Base-by-base conservation (phyloP, 2,329 filamentous ascomycete genomes). In the Phaeosphaeria sp. region DNA sequence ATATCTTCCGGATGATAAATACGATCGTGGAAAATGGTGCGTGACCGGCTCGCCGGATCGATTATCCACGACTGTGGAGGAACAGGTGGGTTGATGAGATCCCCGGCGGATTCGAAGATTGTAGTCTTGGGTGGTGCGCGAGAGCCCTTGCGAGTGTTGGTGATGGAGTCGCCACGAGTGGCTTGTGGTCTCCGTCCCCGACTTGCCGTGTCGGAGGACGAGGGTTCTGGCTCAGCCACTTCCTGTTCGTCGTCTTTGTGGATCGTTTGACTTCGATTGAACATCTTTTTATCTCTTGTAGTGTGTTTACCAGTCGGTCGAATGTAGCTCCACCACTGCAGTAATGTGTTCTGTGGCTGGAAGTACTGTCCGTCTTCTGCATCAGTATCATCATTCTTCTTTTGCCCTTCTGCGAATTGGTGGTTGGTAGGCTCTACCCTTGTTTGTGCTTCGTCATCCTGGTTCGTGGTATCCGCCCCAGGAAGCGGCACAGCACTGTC, bases 1-100 rank as follows among this genome's bases (percentile, higher is more conserved):
- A 99, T 97, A 71, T 99, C 95, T 44, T 90, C 86, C 0, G 95
- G 93, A 69, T 97, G 92, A 73, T 99, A 99, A 17, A 99, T 87
- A 11, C 95, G 89, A 75, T 99, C 95, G 76, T 99, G 95, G 77
- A 98, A 98, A 59, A 99, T 99, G 1, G 94, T 94, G 47, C 92
- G 87, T 0, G 92, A 88, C 17, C 95, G 89, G 50, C 87, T 89
- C 1, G 89, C 84, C 7, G 95, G 94, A 67, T 98, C 90, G 51
- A 93, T 85, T 39, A 99, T 82, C 76, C 92, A 99, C 46, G 93
- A 89, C 2, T 87, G 82, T 0, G 90, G 85, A 17, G 95, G 94
- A 33, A 98, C 79, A 48, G 93, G 94, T 5, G 95, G 95, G 73
- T 94, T 96, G 42, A 99, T 85, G 2, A 99, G 81, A 75, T 99